These are phyloP conservation scores for Populus ilicifolia DNA, from an alignment of 345 rosid genomes.

Conservation along the genomic window DNA sequence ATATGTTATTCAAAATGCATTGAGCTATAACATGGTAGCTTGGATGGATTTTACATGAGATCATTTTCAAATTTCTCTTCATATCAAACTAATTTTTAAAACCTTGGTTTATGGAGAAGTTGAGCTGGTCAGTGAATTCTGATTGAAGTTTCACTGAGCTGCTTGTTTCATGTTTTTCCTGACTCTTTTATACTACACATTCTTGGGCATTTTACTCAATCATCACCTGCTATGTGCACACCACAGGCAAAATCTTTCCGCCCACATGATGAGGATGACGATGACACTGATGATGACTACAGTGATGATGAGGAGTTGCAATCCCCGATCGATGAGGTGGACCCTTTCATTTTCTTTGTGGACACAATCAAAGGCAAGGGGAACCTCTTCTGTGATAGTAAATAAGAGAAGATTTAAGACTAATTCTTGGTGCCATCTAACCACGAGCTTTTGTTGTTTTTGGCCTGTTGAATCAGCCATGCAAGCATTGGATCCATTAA, in stretches of 20 bases:
- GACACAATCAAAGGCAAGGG: slow-evolving; percentile 76
- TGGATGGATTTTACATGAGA: neutral
- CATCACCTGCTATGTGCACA: slow-evolving; percentile 6
- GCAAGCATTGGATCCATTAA: slow-evolving; percentile 69
- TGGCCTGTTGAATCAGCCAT: slow-evolving; percentile 39
- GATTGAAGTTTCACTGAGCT: neutral
- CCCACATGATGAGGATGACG: slow-evolving; percentile 58
- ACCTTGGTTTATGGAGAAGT: neutral
- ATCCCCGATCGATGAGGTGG: slow-evolving; percentile 96
- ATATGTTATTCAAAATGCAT: neutral
- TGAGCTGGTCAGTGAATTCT: neutral
- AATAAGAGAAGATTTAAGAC: neutral
- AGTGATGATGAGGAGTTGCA: slow-evolving; percentile 92
- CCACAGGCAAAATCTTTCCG: slow-evolving; percentile 70
- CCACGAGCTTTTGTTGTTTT: neutral
- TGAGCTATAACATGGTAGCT: neutral
- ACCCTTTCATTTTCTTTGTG: slow-evolving; percentile 87
- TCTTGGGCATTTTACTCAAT: neutral
- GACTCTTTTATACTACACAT: neutral
- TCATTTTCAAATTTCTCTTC: neutral
- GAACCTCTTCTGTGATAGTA: neutral
- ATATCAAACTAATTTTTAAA: neutral
- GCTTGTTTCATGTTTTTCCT: neutral
- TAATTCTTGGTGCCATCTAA: neutral
- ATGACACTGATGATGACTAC: slow-evolving; percentile 82